Percentiles rank a stretch among this genome's conserved stretches.
These are phyloP conservation scores for Parascedosporium putredinis DNA, from an alignment of 2,329 filamentous ascomycete species.

Conservation along the genomic window DNA sequence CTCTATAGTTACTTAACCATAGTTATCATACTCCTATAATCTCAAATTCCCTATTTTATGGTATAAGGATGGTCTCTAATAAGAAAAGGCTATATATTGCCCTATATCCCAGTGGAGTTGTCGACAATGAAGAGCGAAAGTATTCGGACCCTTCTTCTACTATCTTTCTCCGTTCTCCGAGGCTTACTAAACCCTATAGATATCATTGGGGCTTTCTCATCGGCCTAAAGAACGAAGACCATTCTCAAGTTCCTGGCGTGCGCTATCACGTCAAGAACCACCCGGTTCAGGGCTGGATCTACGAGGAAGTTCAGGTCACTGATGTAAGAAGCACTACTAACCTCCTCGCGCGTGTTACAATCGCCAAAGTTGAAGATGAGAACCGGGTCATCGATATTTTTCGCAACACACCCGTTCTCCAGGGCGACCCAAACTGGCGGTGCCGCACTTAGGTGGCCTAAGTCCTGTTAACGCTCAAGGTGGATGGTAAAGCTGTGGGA, in stretches of 20 bases:
- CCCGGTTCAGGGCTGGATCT: conserved; percentile 15
- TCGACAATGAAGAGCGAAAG: conserved; percentile 16
- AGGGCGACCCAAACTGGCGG: conserved; percentile 25
- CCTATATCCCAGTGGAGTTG: conserved; percentile 18
- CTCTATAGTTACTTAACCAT: too few relatives aligned
- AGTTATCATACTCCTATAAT: neutral
- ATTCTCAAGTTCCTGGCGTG: conserved; percentile 15
- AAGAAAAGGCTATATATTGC: conserved; percentile 23
- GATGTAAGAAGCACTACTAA: conserved; percentile 16
- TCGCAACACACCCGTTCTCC: conserved; percentile 20
- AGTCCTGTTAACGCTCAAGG: conserved; percentile 21
- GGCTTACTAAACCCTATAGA: conserved; percentile 10
- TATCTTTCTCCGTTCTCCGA: neutral
- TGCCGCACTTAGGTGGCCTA: conserved; percentile 28
- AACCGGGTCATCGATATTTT: conserved; percentile 21
- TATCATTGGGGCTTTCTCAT: conserved; percentile 22
- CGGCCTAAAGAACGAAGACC: conserved; percentile 19
- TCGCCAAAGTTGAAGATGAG: conserved; percentile 28
- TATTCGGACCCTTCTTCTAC: conserved; percentile 12
- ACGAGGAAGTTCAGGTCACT: conserved; percentile 14
- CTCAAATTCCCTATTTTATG: neutral
- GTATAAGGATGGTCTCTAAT: conserved; percentile 12
- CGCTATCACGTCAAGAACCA: conserved; percentile 24
- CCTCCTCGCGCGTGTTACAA: conserved; percentile 25
- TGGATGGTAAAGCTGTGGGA: conserved; percentile 26